Evolutionary conservation across 2,329 filamentous ascomycete genomes (phyloP).

Genomic region (Phyllosticta citribraziliensis): DNA sequence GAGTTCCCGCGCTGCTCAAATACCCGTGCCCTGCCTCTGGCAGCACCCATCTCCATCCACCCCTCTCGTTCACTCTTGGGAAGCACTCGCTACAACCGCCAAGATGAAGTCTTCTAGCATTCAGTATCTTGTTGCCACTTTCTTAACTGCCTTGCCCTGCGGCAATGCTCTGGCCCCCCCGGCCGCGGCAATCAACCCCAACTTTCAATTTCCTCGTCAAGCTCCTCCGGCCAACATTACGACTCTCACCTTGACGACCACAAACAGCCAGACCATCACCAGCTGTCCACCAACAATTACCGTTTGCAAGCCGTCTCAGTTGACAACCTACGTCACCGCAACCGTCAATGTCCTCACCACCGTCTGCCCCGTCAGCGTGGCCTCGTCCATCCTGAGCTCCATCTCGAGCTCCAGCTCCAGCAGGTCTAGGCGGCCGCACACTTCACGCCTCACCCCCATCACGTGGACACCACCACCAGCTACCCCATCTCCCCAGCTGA

Average conservation of each 20-base stretch:
- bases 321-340: slow-evolving; percentile 13
- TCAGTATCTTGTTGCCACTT: not conserved
- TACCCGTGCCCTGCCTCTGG: not conserved
- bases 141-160: not conserved
- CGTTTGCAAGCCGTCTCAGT: slow-evolving; percentile 14
- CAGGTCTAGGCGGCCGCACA: not conserved
- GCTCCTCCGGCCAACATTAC: not conserved
- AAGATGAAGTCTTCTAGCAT: not conserved
- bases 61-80: not conserved
- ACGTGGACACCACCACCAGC: not conserved
- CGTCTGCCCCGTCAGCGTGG: slow-evolving; percentile 11
- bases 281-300: slow-evolving; percentile 15
- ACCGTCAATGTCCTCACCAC: slow-evolving; percentile 13
- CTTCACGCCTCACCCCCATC: not conserved
- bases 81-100: not conserved
- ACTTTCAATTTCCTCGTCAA: not conserved
- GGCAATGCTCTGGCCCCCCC: not conserved
- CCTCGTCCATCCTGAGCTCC: slow-evolving; percentile 11
- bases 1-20: not conserved
- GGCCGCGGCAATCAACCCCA: not conserved
- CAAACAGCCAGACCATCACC: slow-evolving; percentile 15
- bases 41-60: not conserved
- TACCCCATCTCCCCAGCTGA: not conserved
- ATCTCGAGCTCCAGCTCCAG: slow-evolving; percentile 10
- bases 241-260: slow-evolving; percentile 9